These are phyloP conservation scores for Maudiozyma bulderi DNA, from an alignment of 805 yeast species.

Conservation along the genomic window DNA sequence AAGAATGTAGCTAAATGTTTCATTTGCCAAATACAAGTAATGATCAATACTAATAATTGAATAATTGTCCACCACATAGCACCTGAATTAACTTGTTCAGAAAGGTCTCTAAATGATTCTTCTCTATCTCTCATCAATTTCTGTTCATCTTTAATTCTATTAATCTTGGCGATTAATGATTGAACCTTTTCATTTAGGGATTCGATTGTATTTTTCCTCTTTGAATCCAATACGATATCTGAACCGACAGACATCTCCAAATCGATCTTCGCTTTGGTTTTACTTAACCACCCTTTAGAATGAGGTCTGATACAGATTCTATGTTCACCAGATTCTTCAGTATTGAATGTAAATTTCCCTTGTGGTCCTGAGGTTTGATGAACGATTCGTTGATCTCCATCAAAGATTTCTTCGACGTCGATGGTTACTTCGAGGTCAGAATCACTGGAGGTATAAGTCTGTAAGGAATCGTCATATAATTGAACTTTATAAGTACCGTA, in stretches of 20 bases:
- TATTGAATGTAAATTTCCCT: constrained; percentile 67
- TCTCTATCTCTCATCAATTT: constrained; percentile 64
- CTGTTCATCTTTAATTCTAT: constrained; percentile 58
- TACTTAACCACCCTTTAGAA: constrained; percentile 52
- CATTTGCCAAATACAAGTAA: constrained; percentile 66
- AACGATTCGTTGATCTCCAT: constrained; percentile 66
- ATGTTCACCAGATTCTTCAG: constrained; percentile 70
- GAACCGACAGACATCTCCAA: constrained; percentile 63
- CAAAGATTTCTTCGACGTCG: constrained; percentile 58
- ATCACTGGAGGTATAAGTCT: constrained; percentile 29
- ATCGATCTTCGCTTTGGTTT: constrained; percentile 45
- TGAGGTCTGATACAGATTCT: constrained; percentile 55
- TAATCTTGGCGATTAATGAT: constrained; percentile 44
- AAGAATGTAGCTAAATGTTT: constrained; percentile 66
- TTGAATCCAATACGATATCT: constrained; percentile 56
- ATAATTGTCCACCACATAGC: constrained; percentile 67
- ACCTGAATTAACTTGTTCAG: constrained; percentile 59
- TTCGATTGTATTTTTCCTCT: constrained; percentile 48
- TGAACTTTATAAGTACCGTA: constrained; percentile 43
- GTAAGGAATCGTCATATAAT: constrained; percentile 31
- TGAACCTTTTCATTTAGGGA: constrained; percentile 49
- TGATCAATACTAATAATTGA: constrained; percentile 53
- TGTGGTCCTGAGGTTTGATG: constrained; percentile 54
- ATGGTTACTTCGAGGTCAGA: constrained; percentile 29
- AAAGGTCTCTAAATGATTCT: constrained; percentile 58